Percentiles rank a stretch among this genome's conserved stretches.
Evolutionary conservation across 179 eudicot species (phyloP).

Genomic region (Camellia oleifera): DNA sequence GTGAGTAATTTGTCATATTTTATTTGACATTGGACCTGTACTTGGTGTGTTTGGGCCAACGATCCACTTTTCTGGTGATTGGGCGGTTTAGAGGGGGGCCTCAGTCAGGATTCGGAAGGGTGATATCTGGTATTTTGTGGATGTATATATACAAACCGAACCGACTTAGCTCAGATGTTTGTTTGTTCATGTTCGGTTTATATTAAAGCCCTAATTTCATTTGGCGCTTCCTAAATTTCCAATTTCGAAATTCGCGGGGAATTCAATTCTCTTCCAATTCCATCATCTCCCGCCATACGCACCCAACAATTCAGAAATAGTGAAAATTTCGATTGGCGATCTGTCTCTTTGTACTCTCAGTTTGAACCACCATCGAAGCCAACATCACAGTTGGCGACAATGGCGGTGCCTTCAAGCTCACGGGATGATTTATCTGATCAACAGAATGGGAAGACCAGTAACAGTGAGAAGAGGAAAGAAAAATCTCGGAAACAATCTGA

Average conservation of each 20-base stretch:
- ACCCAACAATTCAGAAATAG: not conserved
- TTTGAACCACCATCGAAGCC: not conserved
- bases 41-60: too few relatives aligned
- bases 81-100: too few relatives aligned
- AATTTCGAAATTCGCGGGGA: not conserved
- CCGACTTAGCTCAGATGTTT: too few relatives aligned
- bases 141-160: not conserved
- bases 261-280: conserved; percentile 14
- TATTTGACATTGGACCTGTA: too few relatives aligned
- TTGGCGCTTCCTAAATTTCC: not conserved
- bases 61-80: too few relatives aligned
- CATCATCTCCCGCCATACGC: conserved; percentile 12
- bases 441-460: conserved; percentile 10
- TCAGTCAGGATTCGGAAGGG: too few relatives aligned
- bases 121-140: too few relatives aligned
- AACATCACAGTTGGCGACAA: conserved; percentile 5
- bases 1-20: too few relatives aligned
- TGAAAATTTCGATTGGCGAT: not conserved
- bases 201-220: conserved; percentile 9
- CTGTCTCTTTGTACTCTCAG: not conserved
- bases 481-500: not conserved
- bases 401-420: conserved; percentile 34
- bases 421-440: not conserved
- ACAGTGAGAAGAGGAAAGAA: not conserved
- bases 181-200: too few relatives aligned